Conservation (phyloP, 148 eudicot genomes). For the Pharnaceum exiguum region DNA sequence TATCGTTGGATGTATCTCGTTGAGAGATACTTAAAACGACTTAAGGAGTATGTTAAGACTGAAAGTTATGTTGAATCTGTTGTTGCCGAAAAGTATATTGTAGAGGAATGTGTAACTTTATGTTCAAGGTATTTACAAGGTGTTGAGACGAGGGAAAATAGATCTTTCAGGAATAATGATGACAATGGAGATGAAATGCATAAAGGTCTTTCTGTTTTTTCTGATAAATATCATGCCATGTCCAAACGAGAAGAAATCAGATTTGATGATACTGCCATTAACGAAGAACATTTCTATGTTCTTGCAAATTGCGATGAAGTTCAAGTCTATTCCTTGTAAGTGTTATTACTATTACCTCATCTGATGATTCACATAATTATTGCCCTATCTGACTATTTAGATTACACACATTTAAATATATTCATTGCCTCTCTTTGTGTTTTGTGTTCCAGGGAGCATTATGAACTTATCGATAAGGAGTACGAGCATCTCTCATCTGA, state of each 20-base stretch:
- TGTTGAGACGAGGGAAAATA: constrained; percentile 7
- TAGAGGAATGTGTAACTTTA: neutral
- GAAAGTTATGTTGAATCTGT: neutral
- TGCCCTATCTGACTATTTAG: no score
- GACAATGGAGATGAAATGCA: neutral
- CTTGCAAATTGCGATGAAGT: constrained; percentile 4
- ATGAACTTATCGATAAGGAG: neutral
- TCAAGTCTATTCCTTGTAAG: constrained; percentile 2
- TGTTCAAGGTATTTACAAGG: neutral
- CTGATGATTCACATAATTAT: no score
- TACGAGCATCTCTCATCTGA: neutral
- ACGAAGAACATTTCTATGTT: neutral
- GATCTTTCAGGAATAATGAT: neutral
- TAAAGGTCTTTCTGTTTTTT: neutral
- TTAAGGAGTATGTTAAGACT: neutral
- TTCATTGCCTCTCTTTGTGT: no score
- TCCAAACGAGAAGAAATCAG: neutral
- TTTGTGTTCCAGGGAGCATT: neutral
- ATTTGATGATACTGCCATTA: neutral
- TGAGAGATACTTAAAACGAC: neutral
- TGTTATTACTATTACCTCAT: neutral
- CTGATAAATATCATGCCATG: neutral
- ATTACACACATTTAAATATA: no score
- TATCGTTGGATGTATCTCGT: neutral
- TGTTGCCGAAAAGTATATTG: neutral